Evolutionary conservation across 257 asterid genomes (phyloP).

Genomic region (Nemophila menziesii): DNA sequence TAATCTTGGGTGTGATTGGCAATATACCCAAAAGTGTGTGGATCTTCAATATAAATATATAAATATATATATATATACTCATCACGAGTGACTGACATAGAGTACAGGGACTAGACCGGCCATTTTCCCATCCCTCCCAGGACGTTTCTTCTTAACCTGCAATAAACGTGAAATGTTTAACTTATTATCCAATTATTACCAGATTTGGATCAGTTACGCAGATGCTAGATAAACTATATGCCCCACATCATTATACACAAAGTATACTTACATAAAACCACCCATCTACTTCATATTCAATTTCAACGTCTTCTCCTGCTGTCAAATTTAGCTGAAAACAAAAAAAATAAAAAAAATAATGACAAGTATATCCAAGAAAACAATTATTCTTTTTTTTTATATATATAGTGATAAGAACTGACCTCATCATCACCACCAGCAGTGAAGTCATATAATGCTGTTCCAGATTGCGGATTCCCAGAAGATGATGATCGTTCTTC

Average conservation of each 20-base stretch:
- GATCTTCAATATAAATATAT: no score
- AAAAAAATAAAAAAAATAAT: conserved; percentile 12
- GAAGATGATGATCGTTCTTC: conserved; percentile 62
- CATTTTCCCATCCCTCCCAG: conserved; percentile 95
- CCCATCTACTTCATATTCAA: conserved; percentile 97
- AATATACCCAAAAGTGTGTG: no score
- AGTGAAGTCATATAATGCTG: conserved; percentile 94
- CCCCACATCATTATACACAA: not conserved
- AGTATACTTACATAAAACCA: conserved; percentile 84
- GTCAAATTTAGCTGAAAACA: conserved; percentile 72
- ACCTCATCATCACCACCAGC: conserved; percentile 99
- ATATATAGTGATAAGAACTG: no score
- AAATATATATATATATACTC: not conserved
- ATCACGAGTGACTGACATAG: conserved; percentile 71
- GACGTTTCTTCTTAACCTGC: conserved; percentile 96
- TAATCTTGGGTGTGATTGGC: not conserved
- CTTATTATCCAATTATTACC: not conserved
- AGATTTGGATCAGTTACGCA: not conserved
- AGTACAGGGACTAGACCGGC: conserved; percentile 98
- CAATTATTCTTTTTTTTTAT: no score
- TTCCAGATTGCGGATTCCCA: conserved; percentile 54
- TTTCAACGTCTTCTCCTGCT: conserved; percentile 89
- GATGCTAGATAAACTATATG: not conserved
- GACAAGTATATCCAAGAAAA: not conserved
- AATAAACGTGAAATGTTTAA: conserved; percentile 8